Percentiles rank a stretch among this genome's conserved stretches.
phyloP scores from a whole-genome alignment of 75 land plant genomes.

The Pinus albicaulis region DNA sequence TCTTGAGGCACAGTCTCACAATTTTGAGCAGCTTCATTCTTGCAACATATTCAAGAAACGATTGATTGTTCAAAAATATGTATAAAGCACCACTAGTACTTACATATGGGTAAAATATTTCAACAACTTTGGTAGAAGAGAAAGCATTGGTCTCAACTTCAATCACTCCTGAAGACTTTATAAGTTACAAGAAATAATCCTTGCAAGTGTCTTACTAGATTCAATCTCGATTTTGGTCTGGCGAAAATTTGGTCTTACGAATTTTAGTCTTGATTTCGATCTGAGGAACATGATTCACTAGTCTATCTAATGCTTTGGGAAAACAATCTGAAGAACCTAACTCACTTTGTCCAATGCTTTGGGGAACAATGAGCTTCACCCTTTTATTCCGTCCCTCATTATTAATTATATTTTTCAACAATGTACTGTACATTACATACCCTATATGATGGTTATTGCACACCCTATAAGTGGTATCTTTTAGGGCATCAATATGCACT shows the following conservation, averaged over 20 bases:
- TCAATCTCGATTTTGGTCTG: no score
- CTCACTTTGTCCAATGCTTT: neutral
- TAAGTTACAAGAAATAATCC: no score
- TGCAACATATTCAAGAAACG: conserved; percentile 38
- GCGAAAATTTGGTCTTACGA: no score
- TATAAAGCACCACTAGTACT: conserved; percentile 25
- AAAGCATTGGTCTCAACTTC: no score
- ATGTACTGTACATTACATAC: no score
- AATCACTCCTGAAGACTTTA: no score
- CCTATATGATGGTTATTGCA: no score
- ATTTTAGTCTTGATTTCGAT: no score
- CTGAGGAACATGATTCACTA: no score
- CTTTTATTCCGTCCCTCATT: neutral
- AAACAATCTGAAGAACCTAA: neutral
- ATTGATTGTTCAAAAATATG: conserved; percentile 47
- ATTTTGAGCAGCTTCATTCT: conserved; percentile 38
- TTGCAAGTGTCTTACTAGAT: no score
- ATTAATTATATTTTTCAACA: neutral
- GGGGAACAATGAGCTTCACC: neutral
- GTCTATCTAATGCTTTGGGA: no score
- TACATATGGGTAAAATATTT: neutral
- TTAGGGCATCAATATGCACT: neutral
- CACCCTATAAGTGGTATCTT: neutral
- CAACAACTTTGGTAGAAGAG: conserved; percentile 7
- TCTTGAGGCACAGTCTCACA: conserved; percentile 31